Base-by-base conservation (phyloP, 495 filamentous ascomycete genomes). In the Sphaerosporella brunnea region DNA sequence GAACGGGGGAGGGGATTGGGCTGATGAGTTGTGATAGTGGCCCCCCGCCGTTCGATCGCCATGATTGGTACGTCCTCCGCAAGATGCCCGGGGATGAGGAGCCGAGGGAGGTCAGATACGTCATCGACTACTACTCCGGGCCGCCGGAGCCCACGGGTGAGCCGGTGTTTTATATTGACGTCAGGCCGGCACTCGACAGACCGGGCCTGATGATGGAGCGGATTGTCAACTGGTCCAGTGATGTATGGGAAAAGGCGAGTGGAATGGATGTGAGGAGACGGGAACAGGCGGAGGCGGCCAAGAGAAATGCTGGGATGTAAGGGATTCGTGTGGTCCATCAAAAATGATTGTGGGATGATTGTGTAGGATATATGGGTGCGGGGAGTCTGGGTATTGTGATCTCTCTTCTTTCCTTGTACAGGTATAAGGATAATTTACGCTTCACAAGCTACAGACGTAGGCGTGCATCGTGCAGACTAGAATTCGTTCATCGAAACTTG, bases 81-180 rank as follows among this genome's bases (percentile, higher is more conserved):
- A 68, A 73, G 19, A 63, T 70, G 15, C 64, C 75, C n/a, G 71
- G 73, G 3, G 38, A 43, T 21, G 49, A 42, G 69, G 73, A 15
- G 48, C 65, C 46, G 23, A 72, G 52, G 63, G 84, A 95, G 69
- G 70, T 93, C 36, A 73, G 90, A 50, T 99, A 99, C 61, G 80
- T 99, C 42, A 99, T 99, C 56, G 90, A 99, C 60, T 99, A 96
- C 63, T 99, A 99, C 64, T 79, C 79, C 5, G 92, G 76, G 0
- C 76, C 79, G 15, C 80, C 82, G 0, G 90, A 97, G 53, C 78
- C 82, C 2, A 85, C 77, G 0, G 90, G 90, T 1, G 85, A 94
- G 56, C 86, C 90, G 1, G 87, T 96, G 4, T 99, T 99, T 67
- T 96, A 78, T 60, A 73, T 99, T 38, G 90, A 99, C 62, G 92